Conservation (phyloP, 106 monocot species). For the Dendrobium catenatum region DNA sequence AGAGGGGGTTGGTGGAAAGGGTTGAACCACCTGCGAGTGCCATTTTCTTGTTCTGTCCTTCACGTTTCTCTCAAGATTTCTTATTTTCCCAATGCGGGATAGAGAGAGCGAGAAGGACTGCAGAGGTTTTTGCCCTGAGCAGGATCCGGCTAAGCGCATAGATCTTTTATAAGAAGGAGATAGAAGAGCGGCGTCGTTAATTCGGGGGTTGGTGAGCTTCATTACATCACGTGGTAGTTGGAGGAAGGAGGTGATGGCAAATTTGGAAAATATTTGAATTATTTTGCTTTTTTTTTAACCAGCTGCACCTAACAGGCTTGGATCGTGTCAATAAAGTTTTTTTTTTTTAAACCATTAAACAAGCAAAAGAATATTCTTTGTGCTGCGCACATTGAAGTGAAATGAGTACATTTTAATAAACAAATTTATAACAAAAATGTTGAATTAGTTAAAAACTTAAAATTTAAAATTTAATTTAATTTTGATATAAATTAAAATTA, state of each 20-base stretch:
- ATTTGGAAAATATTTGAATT: neutral
- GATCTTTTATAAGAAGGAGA: neutral
- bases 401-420: no score
- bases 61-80: neutral
- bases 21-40: conserved; percentile 4
- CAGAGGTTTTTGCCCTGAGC: neutral
- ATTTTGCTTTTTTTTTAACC: no score
- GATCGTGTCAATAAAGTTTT: no score
- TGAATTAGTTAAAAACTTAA: no score
- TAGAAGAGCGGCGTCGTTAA: neutral
- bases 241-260: neutral
- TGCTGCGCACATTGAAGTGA: no score
- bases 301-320: no score
- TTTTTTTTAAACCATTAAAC: no score
- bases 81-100: neutral
- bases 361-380: no score
- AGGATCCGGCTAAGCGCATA: neutral
- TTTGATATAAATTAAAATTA: no score
- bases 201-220: neutral
- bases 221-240: neutral
- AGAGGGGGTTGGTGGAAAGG: conserved; percentile 15
- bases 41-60: neutral
- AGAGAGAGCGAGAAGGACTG: neutral
- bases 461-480: no score
- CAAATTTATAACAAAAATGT: no score